Evolutionary conservation across 2,329 filamentous ascomycete genomes (phyloP).

Genomic region (Colletotrichum tabaci): DNA sequence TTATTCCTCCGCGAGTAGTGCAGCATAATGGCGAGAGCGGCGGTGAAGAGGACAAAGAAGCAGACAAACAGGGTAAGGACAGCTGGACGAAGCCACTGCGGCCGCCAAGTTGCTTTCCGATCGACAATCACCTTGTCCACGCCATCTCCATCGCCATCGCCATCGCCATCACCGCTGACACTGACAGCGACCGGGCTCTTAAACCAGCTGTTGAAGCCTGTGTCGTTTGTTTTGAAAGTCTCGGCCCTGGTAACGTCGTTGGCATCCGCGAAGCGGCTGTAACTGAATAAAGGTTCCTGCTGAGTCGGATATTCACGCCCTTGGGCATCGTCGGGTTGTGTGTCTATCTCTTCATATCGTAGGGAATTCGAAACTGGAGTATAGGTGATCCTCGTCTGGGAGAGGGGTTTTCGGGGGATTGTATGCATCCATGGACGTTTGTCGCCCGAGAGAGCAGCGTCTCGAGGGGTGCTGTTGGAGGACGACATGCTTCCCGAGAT

Average conservation of each 20-base stretch:
- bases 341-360: background rate
- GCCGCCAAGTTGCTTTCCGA: constrained; percentile 6
- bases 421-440: background rate
- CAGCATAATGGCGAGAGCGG: constrained; percentile 15
- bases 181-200: background rate
- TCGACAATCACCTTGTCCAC: background rate
- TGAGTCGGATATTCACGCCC: background rate
- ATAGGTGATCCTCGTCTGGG: background rate
- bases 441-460: background rate
- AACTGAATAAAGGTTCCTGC: background rate
- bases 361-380: background rate
- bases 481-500: background rate
- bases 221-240: background rate
- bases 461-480: background rate
- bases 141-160: background rate
- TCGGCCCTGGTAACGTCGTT: background rate
- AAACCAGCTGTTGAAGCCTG: background rate
- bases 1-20: background rate
- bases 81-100: constrained; percentile 20
- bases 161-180: background rate
- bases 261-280: background rate
- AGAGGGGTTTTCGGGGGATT: background rate
- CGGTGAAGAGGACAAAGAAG: constrained; percentile 12
- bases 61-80: constrained; percentile 7
- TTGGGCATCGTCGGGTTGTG: background rate